Conservation (phyloP, 495 filamentous ascomycete genomes). For the Neurospora hispaniola region DNA sequence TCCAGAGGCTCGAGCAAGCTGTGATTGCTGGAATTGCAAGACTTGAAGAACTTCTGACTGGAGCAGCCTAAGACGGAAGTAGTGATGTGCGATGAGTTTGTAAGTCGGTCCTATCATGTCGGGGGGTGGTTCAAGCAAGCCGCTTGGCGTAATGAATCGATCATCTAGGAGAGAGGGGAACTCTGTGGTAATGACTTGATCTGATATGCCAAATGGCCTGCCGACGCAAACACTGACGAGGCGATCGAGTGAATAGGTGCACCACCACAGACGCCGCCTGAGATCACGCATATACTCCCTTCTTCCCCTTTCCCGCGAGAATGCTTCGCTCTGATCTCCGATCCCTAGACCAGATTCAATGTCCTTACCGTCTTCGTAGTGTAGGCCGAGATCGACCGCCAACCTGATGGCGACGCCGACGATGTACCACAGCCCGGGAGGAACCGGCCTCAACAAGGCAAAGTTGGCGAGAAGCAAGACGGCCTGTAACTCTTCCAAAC, state of each 20-base stretch:
- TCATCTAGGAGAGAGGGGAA: conserved; percentile 85
- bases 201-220: conserved; percentile 83
- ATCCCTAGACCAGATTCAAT: conserved; percentile 28
- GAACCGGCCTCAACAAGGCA: conserved; percentile 79
- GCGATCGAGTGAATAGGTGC: conserved; percentile 86
- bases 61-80: conserved; percentile 80
- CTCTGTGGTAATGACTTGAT: conserved; percentile 88
- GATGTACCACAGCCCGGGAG: conserved; percentile 94
- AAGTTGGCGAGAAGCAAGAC: conserved; percentile 85
- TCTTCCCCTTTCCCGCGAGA: conserved; percentile 51
- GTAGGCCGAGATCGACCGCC: conserved; percentile 83
- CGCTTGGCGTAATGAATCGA: conserved; percentile 75
- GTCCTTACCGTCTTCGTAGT: conserved; percentile 81
- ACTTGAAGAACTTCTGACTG: conserved; percentile 96
- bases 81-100: conserved; percentile 82
- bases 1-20: conserved; percentile 45
- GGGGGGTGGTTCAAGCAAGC: conserved; percentile 48
- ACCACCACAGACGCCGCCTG: conserved; percentile 89
- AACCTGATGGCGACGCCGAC: conserved; percentile 84
- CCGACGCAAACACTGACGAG: conserved; percentile 89
- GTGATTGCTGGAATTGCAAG: conserved; percentile 76
- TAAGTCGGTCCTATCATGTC: conserved; percentile 54
- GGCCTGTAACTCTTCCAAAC: conserved; percentile 84
- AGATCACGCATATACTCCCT: conserved; percentile 82
- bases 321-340: conserved; percentile 16